Evolutionary conservation across 306 rosid species (phyloP), one percentile per base, ranked within the genome.

Genomic region (Cucurbita argyrosperma): DNA sequence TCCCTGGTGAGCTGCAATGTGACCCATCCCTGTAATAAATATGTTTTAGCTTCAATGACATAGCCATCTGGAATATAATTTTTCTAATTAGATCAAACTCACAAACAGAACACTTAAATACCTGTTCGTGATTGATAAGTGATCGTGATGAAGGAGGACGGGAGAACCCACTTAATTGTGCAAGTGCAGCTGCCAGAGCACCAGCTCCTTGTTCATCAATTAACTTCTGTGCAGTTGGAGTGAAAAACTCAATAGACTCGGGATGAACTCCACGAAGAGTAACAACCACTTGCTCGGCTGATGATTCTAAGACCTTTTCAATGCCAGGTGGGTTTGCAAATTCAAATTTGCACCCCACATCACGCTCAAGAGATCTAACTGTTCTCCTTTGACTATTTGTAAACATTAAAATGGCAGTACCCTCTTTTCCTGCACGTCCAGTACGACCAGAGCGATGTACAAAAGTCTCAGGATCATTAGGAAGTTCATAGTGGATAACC

Each of bases 371-470:
- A 60, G 97, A 89, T 82, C 88, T 85, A 53, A 95, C 91, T 35
- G 97, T 95, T 87, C 99, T 89, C 85, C 92, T 91, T 88, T 95
- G 99, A 84, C 83, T 91, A 59, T 83, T 86, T 39, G 97, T 89
- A 83, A 85, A 95, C 97, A 95, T 79, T 78, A 95, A 80, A 85
- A 95, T 79, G 52, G 97, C 92, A 80, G 74, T 77, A 77, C 99
- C 99, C 79, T 78, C 82, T 80, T 95, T 95, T 76, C 99, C 97
- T 30, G 99, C 99, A 62, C 99, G 97, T 43, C 97, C 99, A 45
- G 99, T 95, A 74, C 99, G 97, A 43, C 99, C 99, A 77, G 99
- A 95, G 70, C 99, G 99, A 74, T 95, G 99, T 38, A 95, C 97
- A 64, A 95, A 95, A 61, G 99, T 95, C 84, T 95, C 99, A 4